Evolutionary conservation across 1,284 basidiomycete genomes (phyloP), one percentile per base, ranked within the genome.

Genomic region (Malassezia nana): DNA sequence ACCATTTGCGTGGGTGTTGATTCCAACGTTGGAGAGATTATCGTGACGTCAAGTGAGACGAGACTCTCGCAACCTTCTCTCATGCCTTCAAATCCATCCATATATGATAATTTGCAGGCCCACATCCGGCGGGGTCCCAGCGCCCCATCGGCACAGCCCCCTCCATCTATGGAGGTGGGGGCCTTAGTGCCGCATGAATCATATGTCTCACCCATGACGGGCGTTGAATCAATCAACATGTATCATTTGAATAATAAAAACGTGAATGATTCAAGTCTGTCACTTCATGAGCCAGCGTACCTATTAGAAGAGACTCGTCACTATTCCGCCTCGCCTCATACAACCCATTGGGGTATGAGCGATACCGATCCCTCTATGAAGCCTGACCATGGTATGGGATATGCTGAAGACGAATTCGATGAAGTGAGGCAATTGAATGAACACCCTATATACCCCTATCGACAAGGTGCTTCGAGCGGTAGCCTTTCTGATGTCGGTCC

Each of bases 351-450:
- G 53, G 61, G 51, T n/a, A 54, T 56, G 24, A 62, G 57, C 33
- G 63, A 57, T 6, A 45, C 59, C 4, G 60, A 60, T 20, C 46
- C 67, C 6, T 67, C 68, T 1, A 56, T 67, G 24, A 41, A 35
- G n/a, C 40, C 65, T 48, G 59, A 60, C 6, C 56, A 49, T 15
- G 29, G 43, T 6, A 72, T 72, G 69, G 64, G 62, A 29, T 71
- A 64, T 33, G 67, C 69, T 4, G 69, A 71, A 25, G 63, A 72
- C 47, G 67, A 72, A 45, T 50, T 65, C 6, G 69, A 73, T 33
- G 67, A 72, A 42, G 56, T 50, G 3, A 46, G 61, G 5, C 67
- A 69, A 53, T 32, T 66, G 42, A 41, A 63, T 16, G 32, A n/a
- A 6, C 51, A 59, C 0, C 33, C 28, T 16, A 39, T 45, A 30